phyloP scores from a whole-genome alignment of 768 basidiomycete species.

The Boletus eberwhitei region DNA sequence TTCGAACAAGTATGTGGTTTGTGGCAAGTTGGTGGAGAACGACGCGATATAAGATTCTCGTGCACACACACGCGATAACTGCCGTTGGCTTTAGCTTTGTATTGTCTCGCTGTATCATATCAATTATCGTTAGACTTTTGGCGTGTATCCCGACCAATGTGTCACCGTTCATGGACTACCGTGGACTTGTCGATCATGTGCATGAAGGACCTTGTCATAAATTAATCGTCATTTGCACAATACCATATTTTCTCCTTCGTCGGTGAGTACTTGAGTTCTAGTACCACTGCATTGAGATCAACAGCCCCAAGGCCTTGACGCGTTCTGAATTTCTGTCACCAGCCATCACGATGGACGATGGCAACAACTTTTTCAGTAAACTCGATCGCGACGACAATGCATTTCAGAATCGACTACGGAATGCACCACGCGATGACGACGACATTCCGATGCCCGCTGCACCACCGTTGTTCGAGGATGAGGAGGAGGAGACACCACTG shows the following conservation, averaged over 20 bases:
- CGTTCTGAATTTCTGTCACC: background rate
- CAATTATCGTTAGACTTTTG: constrained; percentile 2
- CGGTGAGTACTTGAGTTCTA: background rate
- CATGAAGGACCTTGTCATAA: background rate
- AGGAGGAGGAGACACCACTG: constrained; percentile 53
- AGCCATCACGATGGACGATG: constrained; percentile 17
- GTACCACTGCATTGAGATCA: background rate
- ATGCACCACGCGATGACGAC: constrained; percentile 29
- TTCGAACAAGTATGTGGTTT: constrained; percentile 86
- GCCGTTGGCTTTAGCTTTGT: background rate
- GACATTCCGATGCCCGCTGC: constrained; percentile 29
- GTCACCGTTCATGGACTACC: background rate
- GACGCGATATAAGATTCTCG: constrained; percentile 37
- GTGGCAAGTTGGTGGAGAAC: constrained; percentile 86
- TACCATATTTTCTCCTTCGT: background rate
- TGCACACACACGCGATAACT: background rate
- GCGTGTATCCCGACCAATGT: background rate
- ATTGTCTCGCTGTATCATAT: constrained; percentile 8
- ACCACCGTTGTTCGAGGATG: constrained; percentile 30
- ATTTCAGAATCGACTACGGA: constrained; percentile 38
- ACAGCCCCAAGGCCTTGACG: background rate
- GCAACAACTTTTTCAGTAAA: constrained; percentile 29
- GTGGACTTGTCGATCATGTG: background rate
- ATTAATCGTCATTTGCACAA: background rate
- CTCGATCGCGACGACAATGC: constrained; percentile 18